A percentile compares a stretch with the other conserved stretches of the same genome.
Conservation (phyloP, 495 filamentous ascomycete species). For the Neurospora sublineolata region DNA sequence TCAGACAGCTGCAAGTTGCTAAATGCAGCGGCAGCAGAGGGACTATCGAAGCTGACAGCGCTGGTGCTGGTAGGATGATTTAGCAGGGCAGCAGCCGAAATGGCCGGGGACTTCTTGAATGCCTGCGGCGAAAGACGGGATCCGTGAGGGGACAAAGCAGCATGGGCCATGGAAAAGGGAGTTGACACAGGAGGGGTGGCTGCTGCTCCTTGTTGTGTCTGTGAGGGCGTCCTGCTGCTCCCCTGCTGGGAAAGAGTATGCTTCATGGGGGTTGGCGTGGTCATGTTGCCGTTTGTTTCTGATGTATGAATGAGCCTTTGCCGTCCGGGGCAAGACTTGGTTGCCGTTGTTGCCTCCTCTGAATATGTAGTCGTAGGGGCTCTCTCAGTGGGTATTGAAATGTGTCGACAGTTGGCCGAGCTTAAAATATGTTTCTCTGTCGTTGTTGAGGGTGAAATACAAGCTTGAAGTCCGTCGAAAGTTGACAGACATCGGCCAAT, state of each 20-base stretch:
- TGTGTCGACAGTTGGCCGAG: background rate
- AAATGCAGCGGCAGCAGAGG: constrained; percentile 38
- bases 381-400: background rate
- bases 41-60: constrained; percentile 42
- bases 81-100: constrained; percentile 24
- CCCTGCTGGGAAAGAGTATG: constrained; percentile 37
- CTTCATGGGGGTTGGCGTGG: constrained; percentile 39
- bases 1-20: constrained; percentile 35
- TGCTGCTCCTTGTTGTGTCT: constrained; percentile 31
- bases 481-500: background rate
- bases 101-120: constrained; percentile 42
- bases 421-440: background rate
- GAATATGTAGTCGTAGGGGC: background rate
- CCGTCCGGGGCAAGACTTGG: background rate
- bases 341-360: no score
- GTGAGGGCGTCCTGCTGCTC: constrained; percentile 30
- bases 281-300: constrained; percentile 22
- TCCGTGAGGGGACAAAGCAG: constrained; percentile 40
- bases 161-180: constrained; percentile 39
- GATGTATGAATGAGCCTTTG: background rate
- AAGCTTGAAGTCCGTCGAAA: background rate
- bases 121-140: constrained; percentile 42
- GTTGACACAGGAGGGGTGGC: constrained; percentile 45
- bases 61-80: constrained; percentile 23
- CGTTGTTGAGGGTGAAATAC: background rate